Evolutionary conservation across 2,329 filamentous ascomycete species (phyloP), one percentile per base, ranked within the genome.

Genomic region (Fusarium luffae): DNA sequence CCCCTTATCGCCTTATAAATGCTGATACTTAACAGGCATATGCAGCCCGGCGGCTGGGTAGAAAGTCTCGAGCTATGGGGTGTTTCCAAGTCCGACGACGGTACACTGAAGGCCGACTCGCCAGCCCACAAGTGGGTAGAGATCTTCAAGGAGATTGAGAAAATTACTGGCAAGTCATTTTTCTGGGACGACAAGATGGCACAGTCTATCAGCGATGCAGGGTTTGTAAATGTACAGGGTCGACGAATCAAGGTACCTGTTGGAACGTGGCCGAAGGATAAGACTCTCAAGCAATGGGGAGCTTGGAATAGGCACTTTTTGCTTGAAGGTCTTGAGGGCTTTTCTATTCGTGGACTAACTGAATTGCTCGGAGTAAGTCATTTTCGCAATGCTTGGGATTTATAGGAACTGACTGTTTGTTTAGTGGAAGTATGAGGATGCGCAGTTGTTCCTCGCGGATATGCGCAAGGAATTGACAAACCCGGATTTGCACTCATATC

Each of bases 1-100:
- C 81, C 61, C 4, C 2, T 6, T 0, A 7, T 10, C 4, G 11
- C 27, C 2, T 10, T 3, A 5, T 84, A 85, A 2, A n/a, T 4
- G 1, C 21, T 85, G 3, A 18, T 11, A 2, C 13, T 49, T n/a
- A 34, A 0, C 3, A 73, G 70, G 7, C 56, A 72, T 16, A 43
- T 64, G 0, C 59, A 64, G 2, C 71, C 71, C 1, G 71, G 71
- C 1, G 71, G 71, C 1, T 74, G 64, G 63, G n/a, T 74, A 10
- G 71, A 74, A 12, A 67, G 59, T 0, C 61, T 74, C 0, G 71
- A 74, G 32, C 51, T 73, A 19, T 74, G 71, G 69, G 69, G 69
- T 4, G 52, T 51, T 10, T 46, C 57, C 3, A 63, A 64, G 14
- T 69, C 55, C 11, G 78, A 80, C 44, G 77, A 80, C 30, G 61